Percentiles rank a stretch among this genome's conserved stretches.
Evolutionary conservation across 176 grass and related monocot genomes (phyloP).

Genomic region (Eragrostis curvula): DNA sequence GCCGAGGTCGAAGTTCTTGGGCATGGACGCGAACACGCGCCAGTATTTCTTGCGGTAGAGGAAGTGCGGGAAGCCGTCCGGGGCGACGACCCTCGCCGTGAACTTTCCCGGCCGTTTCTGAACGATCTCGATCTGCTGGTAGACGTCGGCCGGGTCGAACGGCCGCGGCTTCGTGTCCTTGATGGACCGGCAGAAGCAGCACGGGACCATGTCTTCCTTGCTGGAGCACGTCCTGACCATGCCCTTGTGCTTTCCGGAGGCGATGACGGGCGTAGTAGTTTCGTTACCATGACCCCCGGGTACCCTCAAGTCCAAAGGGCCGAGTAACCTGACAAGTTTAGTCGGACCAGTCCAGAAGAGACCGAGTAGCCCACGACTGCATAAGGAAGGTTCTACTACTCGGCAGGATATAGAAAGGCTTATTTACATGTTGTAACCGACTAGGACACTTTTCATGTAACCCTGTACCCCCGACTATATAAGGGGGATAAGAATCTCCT

Average conservation of each 20-base stretch:
- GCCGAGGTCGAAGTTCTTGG: constrained; percentile 33
- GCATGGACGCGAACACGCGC: constrained; percentile 36
- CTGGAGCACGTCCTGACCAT: constrained; percentile 52
- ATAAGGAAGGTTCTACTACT: too few species aligned
- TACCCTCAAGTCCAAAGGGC: too few species aligned
- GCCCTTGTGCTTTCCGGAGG: constrained; percentile 46
- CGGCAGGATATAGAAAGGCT: too few species aligned
- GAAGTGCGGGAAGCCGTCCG: constrained; percentile 45
- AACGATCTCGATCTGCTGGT: constrained; percentile 72
- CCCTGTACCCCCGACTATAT: too few species aligned
- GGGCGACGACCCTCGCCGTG: constrained; percentile 55
- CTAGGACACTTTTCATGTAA: too few species aligned
- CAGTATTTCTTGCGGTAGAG: constrained; percentile 55
- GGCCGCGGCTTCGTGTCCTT: constrained; percentile 42
- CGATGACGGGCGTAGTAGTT: constrained; percentile 45
- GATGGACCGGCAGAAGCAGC: constrained; percentile 48
- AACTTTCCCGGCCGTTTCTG: constrained; percentile 31
- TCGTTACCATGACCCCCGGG: too few species aligned
- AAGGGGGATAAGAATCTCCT: too few species aligned
- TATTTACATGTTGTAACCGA: too few species aligned
- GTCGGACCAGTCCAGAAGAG: too few species aligned
- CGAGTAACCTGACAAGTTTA: too few species aligned
- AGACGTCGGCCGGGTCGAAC: constrained; percentile 60
- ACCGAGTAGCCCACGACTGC: too few species aligned
- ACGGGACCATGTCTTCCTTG: constrained; percentile 47